Percentiles rank a stretch among this genome's conserved stretches.
Conservation (phyloP, 352 stramenopile species). For the Stephanocyclus meneghinianus region DNA sequence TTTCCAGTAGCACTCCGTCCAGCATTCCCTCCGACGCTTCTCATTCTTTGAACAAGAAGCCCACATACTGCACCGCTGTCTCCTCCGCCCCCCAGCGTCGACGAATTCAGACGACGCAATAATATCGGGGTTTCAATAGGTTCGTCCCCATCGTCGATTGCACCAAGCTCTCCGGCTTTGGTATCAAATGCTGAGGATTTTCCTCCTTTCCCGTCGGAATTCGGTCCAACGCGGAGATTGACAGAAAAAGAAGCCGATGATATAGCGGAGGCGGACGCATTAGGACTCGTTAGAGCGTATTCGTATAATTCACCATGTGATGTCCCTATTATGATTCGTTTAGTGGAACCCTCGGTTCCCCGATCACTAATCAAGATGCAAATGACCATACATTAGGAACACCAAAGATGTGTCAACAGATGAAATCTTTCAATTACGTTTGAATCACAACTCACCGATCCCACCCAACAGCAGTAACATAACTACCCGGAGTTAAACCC, state of each 20-base stretch:
- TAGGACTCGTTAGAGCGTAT: conserved; percentile 57
- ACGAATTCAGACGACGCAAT: conserved; percentile 38
- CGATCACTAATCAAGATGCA: conserved; percentile 43
- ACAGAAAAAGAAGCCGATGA: conserved; percentile 23
- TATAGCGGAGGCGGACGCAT: conserved; percentile 18
- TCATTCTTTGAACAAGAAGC: conserved; percentile 65
- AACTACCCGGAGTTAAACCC: conserved; percentile 71
- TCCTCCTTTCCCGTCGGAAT: neutral
- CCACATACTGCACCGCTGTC: conserved; percentile 60
- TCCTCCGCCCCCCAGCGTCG: conserved; percentile 4
- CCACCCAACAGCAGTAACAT: conserved; percentile 79
- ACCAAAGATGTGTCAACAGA: neutral
- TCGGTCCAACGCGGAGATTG: conserved; percentile 9
- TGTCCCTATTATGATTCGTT: conserved; percentile 77
- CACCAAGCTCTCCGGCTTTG: conserved; percentile 34
- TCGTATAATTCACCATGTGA: conserved; percentile 78
- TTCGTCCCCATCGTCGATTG: conserved; percentile 40
- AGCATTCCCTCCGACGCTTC: conserved; percentile 6
- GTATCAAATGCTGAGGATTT: conserved; percentile 54
- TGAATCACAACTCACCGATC: conserved; percentile 51
- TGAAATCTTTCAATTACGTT: neutral
- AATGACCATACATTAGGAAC: neutral
- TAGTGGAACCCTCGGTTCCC: conserved; percentile 78
- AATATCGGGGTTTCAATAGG: conserved; percentile 46
- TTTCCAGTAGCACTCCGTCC: neutral